Evolutionary conservation across 495 filamentous ascomycete species (phyloP).

Genomic region (Podospora comata): DNA sequence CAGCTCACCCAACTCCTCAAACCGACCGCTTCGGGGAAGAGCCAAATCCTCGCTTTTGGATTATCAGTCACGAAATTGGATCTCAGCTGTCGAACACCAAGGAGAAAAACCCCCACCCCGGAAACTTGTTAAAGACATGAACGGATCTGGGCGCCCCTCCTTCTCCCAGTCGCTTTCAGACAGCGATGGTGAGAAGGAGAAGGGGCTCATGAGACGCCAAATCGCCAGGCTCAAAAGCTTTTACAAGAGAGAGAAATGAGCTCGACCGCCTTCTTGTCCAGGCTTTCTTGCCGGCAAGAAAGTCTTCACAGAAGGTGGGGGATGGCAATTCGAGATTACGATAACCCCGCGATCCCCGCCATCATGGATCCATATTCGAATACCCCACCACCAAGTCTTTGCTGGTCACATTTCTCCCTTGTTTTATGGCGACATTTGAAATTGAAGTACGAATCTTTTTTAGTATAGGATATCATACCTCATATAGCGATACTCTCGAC

Average conservation of each 20-base stretch:
- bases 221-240: conserved; percentile 28
- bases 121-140: conserved; percentile 33
- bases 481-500: not conserved
- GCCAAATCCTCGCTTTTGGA: conserved; percentile 9
- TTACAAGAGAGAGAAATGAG: conserved; percentile 26
- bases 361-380: not conserved
- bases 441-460: not conserved
- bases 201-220: conserved; percentile 28
- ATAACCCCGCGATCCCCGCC: conserved; percentile 2
- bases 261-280: not conserved
- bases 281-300: not conserved
- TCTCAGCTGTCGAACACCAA: conserved; percentile 23
- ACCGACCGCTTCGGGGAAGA: conserved; percentile 6
- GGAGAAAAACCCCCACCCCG: conserved; percentile 29
- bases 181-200: conserved; percentile 28
- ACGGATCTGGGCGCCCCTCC: conserved; percentile 27
- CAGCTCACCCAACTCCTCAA: not conserved
- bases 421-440: not conserved
- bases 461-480: not conserved
- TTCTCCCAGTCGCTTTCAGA: conserved; percentile 30
- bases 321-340: not conserved
- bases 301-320: not conserved
- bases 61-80: conserved; percentile 22
- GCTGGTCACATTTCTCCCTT: not conserved
- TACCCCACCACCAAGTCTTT: not conserved